phyloP scores from a whole-genome alignment of 768 basidiomycete genomes.

The Mycena pura region DNA sequence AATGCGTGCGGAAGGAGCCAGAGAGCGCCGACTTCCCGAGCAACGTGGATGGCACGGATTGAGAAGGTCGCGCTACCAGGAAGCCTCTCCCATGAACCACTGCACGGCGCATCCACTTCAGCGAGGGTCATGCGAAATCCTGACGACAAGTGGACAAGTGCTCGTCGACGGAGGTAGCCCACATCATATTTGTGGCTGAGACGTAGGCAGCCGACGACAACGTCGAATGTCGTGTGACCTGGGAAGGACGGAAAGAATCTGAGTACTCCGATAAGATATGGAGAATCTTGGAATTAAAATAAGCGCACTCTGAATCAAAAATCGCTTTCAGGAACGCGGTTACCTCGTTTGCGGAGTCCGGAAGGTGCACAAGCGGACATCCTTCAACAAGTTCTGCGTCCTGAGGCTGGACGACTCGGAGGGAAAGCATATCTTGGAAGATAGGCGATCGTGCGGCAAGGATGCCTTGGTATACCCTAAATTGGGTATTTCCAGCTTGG shows the following conservation, averaged over 20 bases:
- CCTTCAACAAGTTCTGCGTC: slow-evolving; percentile 4
- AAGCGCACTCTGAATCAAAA: neutral
- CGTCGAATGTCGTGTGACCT: neutral
- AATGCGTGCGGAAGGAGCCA: slow-evolving; percentile 6
- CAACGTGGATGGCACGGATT: neutral
- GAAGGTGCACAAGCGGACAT: neutral
- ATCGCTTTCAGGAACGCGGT: neutral
- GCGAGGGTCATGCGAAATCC: neutral
- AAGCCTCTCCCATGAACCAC: neutral
- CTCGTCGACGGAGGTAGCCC: neutral
- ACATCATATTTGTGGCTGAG: neutral
- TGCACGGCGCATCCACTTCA: neutral
- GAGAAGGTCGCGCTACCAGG: neutral
- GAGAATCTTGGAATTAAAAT: too few species aligned
- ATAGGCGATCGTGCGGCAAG: neutral
- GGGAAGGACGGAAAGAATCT: slow-evolving; percentile 5
- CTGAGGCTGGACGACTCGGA: too few species aligned
- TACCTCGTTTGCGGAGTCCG: neutral
- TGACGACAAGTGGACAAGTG: neutral
- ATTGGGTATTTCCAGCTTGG: neutral
- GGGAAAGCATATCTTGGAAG: slow-evolving; percentile 1
- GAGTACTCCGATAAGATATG: neutral
- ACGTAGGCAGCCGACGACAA: neutral
- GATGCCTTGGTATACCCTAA: neutral
- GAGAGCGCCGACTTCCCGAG: neutral